Base-by-base conservation (phyloP, 805 yeast genomes). In the Wickerhamomyces kurtzmanii region DNA sequence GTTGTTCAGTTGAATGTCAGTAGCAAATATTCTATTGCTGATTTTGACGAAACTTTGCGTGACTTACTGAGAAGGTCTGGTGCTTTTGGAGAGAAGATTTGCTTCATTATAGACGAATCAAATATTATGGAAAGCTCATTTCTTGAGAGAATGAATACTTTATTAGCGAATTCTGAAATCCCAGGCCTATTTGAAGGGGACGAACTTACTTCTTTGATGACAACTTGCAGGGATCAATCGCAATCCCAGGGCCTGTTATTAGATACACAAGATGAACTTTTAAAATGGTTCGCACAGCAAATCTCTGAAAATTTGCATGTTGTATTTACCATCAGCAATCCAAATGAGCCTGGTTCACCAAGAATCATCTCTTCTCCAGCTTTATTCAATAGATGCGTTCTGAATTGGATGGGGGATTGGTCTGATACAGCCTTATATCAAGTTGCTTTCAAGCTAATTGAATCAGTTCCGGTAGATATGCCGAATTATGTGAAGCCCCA, bases 321-420 rank as follows among this genome's bases (percentile, higher is more conserved):
- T 15, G 71, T 85, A 0, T 84, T 89, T 45, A 81, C 86, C 0
- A 65, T 84, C 36, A 68, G 72, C 32, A 75, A 76, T 17, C 68
- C 73, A 0, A 52, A 61, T 11, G 36, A 42, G 3, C 22, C 32
- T 2, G 23, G 31, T 6, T 38, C 48, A 7, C 60, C 75, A 0
- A 68, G 65, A 12, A 61, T 76, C 10, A 62, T 78, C 3, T 61
- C 85, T 0, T 87, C 96, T 0, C 94, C 96, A 0, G 96, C 96
- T 0, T 55, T 87, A 19, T 77, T 84, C 53, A 87, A 87, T 44
- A 60, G 97, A 44, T 87, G 96, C 59, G 93, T 84, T 2, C 53
- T 89, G 21, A 72, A 78, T 43, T 83, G 89, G 86, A 74, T 85
- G 78, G 94, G 94, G 5, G 73, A 73, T 30, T 87, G 96, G 96